Conservation (phyloP, 73 alveolate species). For the Uronychia setigera region DNA sequence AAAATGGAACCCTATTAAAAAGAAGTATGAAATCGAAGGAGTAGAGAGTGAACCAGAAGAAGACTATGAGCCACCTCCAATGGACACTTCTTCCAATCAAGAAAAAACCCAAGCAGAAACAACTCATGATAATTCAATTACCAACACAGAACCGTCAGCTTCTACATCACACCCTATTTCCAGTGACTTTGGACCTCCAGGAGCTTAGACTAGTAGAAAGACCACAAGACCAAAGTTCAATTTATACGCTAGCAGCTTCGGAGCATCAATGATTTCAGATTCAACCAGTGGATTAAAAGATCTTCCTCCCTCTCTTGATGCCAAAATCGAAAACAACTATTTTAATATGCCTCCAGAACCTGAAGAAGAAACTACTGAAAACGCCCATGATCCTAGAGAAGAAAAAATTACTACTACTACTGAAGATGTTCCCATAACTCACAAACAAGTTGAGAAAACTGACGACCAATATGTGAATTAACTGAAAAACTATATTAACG, state of each 20-base stretch:
- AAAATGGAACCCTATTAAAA: background rate
- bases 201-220: background rate
- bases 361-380: background rate
- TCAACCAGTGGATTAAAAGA: background rate
- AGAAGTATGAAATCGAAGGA: slow-evolving; percentile 1
- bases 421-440: background rate
- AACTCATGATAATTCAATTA: background rate
- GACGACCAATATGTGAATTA: background rate
- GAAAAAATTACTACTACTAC: too few species aligned
- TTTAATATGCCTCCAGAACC: background rate
- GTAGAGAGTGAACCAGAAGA: background rate
- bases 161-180: background rate
- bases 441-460: background rate
- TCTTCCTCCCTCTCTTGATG: too few species aligned
- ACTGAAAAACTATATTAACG: too few species aligned
- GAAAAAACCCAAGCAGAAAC: background rate
- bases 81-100: too few species aligned
- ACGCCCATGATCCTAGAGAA: background rate
- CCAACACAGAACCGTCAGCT: background rate
- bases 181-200: background rate
- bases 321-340: background rate
- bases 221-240: background rate
- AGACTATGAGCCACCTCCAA: background rate
- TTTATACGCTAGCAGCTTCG: background rate
- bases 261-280: background rate